Conservation (phyloP, 1,284 basidiomycete genomes). For the Cutaneotrichosporon cavernicola region DNA sequence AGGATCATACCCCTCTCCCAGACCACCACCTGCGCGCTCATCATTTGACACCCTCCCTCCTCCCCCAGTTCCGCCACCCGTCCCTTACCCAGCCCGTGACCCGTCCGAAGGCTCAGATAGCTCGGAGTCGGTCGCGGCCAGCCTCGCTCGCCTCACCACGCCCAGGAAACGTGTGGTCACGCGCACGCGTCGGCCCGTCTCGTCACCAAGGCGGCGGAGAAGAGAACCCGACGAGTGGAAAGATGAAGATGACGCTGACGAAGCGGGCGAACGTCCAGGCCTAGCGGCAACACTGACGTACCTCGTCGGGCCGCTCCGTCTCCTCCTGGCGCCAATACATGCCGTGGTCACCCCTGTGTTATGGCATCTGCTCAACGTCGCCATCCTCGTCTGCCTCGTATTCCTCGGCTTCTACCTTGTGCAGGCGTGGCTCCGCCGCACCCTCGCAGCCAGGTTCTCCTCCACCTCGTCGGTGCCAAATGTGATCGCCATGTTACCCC, state of each 20-base stretch:
- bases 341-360: conserved; percentile 26
- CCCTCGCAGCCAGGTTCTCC: conserved; percentile 17
- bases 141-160: neutral
- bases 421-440: conserved; percentile 9
- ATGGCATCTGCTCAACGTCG: conserved; percentile 32
- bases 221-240: neutral
- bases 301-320: conserved; percentile 28
- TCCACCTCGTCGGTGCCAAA: neutral
- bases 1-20: neutral
- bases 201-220: neutral
- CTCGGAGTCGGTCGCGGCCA: neutral
- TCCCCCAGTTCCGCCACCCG: neutral
- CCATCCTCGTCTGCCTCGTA: conserved; percentile 21
- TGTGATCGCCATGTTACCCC: conserved; percentile 22
- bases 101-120: neutral
- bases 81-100: neutral
- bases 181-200: neutral
- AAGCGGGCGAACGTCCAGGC: neutral
- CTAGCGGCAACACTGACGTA: conserved; percentile 23
- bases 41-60: neutral
- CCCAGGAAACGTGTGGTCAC: neutral
- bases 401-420: conserved; percentile 19
- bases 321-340: conserved; percentile 28
- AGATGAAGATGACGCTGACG: neutral
- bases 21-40: neutral